A percentile compares a stretch with the other conserved stretches of the same genome.
Conservation (phyloP, 305 asterid genomes). For the Fraxinus greggii region DNA sequence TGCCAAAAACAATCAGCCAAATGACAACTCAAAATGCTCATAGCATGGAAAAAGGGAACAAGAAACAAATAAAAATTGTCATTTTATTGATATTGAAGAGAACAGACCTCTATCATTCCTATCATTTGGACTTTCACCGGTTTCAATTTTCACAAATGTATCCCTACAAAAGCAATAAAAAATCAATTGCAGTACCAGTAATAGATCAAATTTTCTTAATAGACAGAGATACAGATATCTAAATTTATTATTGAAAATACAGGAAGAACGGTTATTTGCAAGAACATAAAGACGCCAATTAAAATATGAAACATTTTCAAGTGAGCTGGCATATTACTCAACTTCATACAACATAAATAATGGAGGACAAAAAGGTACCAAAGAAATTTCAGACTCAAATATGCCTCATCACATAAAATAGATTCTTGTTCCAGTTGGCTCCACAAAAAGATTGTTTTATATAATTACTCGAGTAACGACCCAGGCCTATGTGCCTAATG, state of each 20-base stretch:
- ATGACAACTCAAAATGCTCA: not conserved
- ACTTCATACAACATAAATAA: not conserved
- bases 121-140: constrained; percentile 92
- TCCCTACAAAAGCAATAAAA: constrained; percentile 51
- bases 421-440: not conserved
- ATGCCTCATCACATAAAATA: not conserved
- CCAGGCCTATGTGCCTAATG: no score
- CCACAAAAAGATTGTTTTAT: not conserved
- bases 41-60: not conserved
- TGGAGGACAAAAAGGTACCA: constrained; percentile 1
- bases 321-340: not conserved
- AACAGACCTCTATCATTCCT: constrained; percentile 92
- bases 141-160: constrained; percentile 76
- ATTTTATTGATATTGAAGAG: constrained; percentile 13
- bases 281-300: constrained; percentile 5
- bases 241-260: constrained; percentile 2
- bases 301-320: constrained; percentile 6
- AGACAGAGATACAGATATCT: not conserved
- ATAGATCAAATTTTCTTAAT: not conserved
- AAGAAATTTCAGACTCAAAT: not conserved
- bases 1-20: not conserved
- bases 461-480: not conserved
- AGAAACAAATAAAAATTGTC: not conserved
- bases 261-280: constrained; percentile 2
- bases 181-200: constrained; percentile 7